Percentiles rank a stretch among this genome's conserved stretches.
These are phyloP conservation scores for Pholiota microspora DNA, from an alignment of 768 basidiomycete genomes.

Conservation along the genomic window DNA sequence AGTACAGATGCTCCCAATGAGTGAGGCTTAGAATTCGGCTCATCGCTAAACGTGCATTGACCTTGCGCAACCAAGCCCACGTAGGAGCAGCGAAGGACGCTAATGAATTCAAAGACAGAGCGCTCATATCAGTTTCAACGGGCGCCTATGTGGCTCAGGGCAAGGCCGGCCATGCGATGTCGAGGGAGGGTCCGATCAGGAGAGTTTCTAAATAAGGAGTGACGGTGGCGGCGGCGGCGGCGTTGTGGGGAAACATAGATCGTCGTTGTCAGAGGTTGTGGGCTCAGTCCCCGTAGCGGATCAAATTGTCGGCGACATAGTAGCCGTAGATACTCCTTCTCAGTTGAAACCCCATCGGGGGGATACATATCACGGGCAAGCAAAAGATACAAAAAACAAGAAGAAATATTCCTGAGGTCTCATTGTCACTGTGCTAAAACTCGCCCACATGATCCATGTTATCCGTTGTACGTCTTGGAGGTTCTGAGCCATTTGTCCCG, in stretches of 20 bases:
- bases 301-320: not conserved
- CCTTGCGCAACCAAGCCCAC: too few relatives aligned
- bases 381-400: not conserved
- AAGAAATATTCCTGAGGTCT: not conserved
- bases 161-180: not conserved
- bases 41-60: too few relatives aligned
- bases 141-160: slow-evolving; percentile 6
- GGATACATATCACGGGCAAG: not conserved
- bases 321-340: not conserved
- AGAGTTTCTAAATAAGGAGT: slow-evolving; percentile 5
- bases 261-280: not conserved
- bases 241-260: slow-evolving; percentile 9
- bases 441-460: not conserved
- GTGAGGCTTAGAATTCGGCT: not conserved
- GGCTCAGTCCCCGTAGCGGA: slow-evolving; percentile 1
- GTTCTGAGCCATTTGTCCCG: not conserved
- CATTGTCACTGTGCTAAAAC: not conserved
- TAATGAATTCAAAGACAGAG: too few relatives aligned
- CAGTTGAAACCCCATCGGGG: not conserved
- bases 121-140: not conserved
- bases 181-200: slow-evolving; percentile 1
- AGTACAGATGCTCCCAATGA: not conserved
- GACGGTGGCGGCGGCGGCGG: slow-evolving; percentile 12
- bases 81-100: too few relatives aligned
- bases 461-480: not conserved